Evolutionary conservation across 2,329 filamentous ascomycete species (phyloP).

Genomic region (Pezicula neosporulosa): DNA sequence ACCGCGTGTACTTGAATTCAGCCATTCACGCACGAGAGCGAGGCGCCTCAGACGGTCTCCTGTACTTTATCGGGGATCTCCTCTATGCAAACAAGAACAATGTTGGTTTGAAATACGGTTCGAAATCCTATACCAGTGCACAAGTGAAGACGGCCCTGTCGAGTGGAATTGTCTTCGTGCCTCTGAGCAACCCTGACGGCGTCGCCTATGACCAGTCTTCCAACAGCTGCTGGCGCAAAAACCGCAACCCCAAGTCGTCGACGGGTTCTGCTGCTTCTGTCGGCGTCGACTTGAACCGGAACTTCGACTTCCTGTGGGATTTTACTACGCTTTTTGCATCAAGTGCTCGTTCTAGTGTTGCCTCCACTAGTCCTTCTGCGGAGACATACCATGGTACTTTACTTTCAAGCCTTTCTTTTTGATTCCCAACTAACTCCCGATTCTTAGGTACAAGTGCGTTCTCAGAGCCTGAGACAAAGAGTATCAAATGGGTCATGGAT

Average conservation of each 20-base stretch:
- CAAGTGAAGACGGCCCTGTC: conserved; percentile 49
- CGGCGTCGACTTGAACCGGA: conserved; percentile 52
- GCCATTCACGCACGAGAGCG: conserved; percentile 56
- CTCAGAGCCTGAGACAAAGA: conserved; percentile 55
- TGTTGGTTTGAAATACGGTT: conserved; percentile 48
- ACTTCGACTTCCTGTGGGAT: conserved; percentile 57
- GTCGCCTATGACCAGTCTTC: conserved; percentile 47
- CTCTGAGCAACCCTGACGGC: conserved; percentile 52
- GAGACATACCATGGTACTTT: conserved; percentile 41
- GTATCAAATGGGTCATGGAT: conserved; percentile 49
- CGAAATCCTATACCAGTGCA: conserved; percentile 45
- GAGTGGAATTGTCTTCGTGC: conserved; percentile 49
- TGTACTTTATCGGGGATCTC: conserved; percentile 56
- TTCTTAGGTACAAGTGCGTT: conserved; percentile 40
- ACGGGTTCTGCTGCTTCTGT: conserved; percentile 28
- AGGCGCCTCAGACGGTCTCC: conserved; percentile 50
- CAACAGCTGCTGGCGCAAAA: conserved; percentile 52
- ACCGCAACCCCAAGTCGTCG: conserved; percentile 42
- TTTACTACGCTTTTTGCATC: conserved; percentile 38
- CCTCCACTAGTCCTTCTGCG: conserved; percentile 39
- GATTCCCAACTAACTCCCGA: conserved; percentile 1
- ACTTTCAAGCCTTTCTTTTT: neutral
- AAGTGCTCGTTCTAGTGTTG: conserved; percentile 33
- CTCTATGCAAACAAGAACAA: conserved; percentile 47
- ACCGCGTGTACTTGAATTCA: conserved; percentile 49